Conservation (phyloP, 1,139 yeast species). For the Nakaseomyces delphensis region DNA sequence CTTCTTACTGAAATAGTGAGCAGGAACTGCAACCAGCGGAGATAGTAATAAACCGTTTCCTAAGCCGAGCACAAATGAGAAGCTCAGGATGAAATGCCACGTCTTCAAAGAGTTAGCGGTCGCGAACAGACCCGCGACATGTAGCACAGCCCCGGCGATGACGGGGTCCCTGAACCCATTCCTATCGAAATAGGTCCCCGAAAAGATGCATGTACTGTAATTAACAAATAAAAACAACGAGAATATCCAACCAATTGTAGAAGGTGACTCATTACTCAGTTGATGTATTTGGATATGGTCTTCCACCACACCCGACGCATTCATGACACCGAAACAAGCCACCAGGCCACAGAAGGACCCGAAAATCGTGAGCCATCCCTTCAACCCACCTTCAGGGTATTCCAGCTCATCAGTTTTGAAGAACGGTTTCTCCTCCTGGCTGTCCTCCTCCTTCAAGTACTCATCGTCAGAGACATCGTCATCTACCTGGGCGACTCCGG, state of each 20-base stretch:
- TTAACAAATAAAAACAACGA: constrained; percentile 49
- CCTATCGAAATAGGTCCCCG: constrained; percentile 55
- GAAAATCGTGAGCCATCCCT: constrained; percentile 47
- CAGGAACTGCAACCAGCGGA: constrained; percentile 50
- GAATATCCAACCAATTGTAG: constrained; percentile 60
- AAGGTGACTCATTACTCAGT: constrained; percentile 37
- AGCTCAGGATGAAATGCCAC: constrained; percentile 51
- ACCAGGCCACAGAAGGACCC: constrained; percentile 52
- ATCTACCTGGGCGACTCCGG: too few species aligned
- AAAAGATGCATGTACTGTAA: constrained; percentile 47
- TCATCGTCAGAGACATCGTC: too few species aligned
- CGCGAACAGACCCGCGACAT: constrained; percentile 45
- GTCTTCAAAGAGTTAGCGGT: constrained; percentile 46
- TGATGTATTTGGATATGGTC: constrained; percentile 49
- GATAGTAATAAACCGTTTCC: constrained; percentile 52
- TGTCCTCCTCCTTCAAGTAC: too few species aligned
- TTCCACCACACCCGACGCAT: constrained; percentile 56
- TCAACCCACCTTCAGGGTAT: constrained; percentile 48
- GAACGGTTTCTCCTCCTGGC: constrained; percentile 13
- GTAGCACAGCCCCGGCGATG: constrained; percentile 39
- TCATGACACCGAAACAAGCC: constrained; percentile 52
- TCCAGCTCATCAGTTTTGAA: constrained; percentile 17
- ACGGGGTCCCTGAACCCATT: constrained; percentile 49
- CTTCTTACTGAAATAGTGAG: constrained; percentile 52
- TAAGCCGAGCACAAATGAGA: constrained; percentile 46